phyloP scores from a whole-genome alignment of 768 basidiomycete species.

The Serpula lacrymans region DNA sequence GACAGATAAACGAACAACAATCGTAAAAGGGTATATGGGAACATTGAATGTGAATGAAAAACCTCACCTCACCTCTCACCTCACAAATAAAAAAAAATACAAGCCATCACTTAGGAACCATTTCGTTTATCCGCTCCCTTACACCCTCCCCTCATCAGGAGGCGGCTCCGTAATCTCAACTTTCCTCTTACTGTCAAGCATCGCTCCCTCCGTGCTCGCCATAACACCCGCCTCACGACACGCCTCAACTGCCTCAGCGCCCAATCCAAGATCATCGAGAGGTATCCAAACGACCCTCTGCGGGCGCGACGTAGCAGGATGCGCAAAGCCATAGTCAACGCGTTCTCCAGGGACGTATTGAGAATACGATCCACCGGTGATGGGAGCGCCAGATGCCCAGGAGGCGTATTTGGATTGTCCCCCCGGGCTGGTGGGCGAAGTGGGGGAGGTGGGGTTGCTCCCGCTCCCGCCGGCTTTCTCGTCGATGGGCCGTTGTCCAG shows the following conservation, averaged over 20 bases:
- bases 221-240: slow-evolving; percentile 52
- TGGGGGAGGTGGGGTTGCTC: slow-evolving; percentile 2
- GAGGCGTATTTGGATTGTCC: neutral
- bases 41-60: too few relatives aligned
- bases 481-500: too few relatives aligned
- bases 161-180: slow-evolving; percentile 50
- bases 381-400: slow-evolving; percentile 4
- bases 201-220: slow-evolving; percentile 46
- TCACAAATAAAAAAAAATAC: too few relatives aligned
- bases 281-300: slow-evolving; percentile 88
- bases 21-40: too few relatives aligned
- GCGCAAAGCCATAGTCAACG: slow-evolving; percentile 71
- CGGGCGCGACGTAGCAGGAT: slow-evolving; percentile 74
- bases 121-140: too few relatives aligned
- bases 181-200: slow-evolving; percentile 60
- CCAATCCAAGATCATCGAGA: slow-evolving; percentile 62
- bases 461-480: slow-evolving; percentile 14
- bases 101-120: too few relatives aligned
- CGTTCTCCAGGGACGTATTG: neutral
- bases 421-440: slow-evolving; percentile 6
- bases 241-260: slow-evolving; percentile 55
- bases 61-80: too few relatives aligned
- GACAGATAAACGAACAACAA: too few relatives aligned
- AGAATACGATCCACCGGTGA: slow-evolving; percentile 1
- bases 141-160: slow-evolving; percentile 22